Conservation (phyloP, 306 rosid genomes). For the Cajanus cajan region DNA sequence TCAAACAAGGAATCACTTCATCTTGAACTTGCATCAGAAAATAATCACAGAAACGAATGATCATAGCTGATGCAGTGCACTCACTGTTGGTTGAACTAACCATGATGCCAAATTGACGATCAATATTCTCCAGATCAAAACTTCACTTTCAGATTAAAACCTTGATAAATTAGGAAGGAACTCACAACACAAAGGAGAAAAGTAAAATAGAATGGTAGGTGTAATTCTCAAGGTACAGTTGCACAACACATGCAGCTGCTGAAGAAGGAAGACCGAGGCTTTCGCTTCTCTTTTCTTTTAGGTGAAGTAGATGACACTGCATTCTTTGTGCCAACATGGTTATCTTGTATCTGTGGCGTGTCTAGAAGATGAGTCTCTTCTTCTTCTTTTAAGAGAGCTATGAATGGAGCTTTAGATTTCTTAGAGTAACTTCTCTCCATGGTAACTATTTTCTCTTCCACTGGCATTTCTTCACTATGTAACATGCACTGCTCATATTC, state of each 20-base stretch:
- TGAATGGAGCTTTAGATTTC: slow-evolving; percentile 51
- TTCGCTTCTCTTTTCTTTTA: slow-evolving; percentile 60
- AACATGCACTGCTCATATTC: slow-evolving; percentile 23
- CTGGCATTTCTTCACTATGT: slow-evolving; percentile 32
- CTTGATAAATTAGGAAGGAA: slow-evolving; percentile 17
- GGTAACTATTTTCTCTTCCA: slow-evolving; percentile 58
- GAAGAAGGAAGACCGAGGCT: slow-evolving; percentile 54
- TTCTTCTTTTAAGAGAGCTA: slow-evolving; percentile 54
- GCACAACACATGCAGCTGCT: slow-evolving; percentile 85
- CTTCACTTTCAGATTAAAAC: slow-evolving; percentile 23
- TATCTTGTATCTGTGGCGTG: slow-evolving; percentile 35
- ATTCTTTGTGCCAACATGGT: slow-evolving; percentile 14
- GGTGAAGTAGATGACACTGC: slow-evolving; percentile 42
- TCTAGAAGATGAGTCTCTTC: slow-evolving; percentile 50
- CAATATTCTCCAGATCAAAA: slow-evolving; percentile 35
- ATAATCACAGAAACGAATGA: background rate
- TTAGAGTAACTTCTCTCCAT: slow-evolving; percentile 66
- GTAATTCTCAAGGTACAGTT: slow-evolving; percentile 32
- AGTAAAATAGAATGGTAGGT: background rate
- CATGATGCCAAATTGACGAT: slow-evolving; percentile 19
- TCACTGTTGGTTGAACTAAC: slow-evolving; percentile 28
- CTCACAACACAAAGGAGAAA: slow-evolving; percentile 24
- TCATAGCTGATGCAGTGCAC: slow-evolving; percentile 17
- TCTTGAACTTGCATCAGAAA: slow-evolving; percentile 27
- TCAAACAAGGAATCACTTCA: slow-evolving; percentile 34